Evolutionary conservation across 2,329 filamentous ascomycete species (phyloP).

Genomic region (Pseudopyricularia cyperi): DNA sequence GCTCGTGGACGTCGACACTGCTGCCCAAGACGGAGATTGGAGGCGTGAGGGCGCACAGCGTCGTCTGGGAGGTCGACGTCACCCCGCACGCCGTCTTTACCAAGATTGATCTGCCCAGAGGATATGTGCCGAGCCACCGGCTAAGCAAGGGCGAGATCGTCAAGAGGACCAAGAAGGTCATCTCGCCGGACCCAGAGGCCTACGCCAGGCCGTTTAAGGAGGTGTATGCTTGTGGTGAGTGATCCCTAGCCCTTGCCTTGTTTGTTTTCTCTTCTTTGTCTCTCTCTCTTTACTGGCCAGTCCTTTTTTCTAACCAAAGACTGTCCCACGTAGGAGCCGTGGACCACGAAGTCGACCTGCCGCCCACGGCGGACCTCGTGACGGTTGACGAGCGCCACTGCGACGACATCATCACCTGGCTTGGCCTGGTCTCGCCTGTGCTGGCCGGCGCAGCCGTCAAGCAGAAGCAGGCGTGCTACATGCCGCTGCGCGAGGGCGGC

Average conservation of each 20-base stretch:
- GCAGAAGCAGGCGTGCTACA: slow-evolving; percentile 79
- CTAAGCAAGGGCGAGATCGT: slow-evolving; percentile 33
- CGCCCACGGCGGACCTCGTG: slow-evolving; percentile 62
- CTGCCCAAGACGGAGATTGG: slow-evolving; percentile 45
- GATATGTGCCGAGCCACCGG: slow-evolving; percentile 43
- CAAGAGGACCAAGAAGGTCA: slow-evolving; percentile 41
- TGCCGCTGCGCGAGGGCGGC: slow-evolving; percentile 54
- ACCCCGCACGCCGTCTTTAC: slow-evolving; percentile 75
- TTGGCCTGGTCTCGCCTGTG: slow-evolving; percentile 50
- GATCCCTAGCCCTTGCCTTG: background rate
- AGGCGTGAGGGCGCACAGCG: slow-evolving; percentile 49
- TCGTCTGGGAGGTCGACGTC: slow-evolving; percentile 51
- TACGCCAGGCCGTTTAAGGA: slow-evolving; percentile 83
- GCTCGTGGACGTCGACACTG: slow-evolving; percentile 49
- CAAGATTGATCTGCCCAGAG: slow-evolving; percentile 59
- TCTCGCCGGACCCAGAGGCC: slow-evolving; percentile 69
- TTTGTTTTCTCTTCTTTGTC: background rate
- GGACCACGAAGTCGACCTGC: slow-evolving; percentile 62
- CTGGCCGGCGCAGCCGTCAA: slow-evolving; percentile 57
- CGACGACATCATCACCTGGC: slow-evolving; percentile 74
- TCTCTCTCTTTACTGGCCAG: background rate
- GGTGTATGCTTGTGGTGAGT: slow-evolving; percentile 76
- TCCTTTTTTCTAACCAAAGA: background rate
- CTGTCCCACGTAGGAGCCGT: slow-evolving; percentile 47
- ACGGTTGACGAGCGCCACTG: slow-evolving; percentile 63